Conservation (phyloP, 1,284 basidiomycete genomes). For the Heterobasidion occidentale region DNA sequence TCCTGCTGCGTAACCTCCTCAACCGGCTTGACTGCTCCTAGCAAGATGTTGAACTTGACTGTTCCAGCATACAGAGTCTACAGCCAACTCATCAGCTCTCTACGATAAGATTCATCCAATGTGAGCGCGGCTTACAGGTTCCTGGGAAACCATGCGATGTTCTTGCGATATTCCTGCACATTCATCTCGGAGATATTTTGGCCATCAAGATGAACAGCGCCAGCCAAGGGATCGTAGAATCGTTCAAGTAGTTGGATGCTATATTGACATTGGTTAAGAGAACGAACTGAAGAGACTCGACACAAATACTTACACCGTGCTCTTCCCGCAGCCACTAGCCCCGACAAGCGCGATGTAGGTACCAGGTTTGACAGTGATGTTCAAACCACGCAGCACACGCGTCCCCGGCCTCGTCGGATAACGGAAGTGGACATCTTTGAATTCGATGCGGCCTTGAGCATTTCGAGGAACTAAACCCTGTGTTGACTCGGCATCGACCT, state of each 20-base stretch:
- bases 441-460: constrained; percentile 63
- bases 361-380: constrained; percentile 81
- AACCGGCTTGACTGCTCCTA: constrained; percentile 79
- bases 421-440: constrained; percentile 88
- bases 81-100: constrained; percentile 10
- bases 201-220: constrained; percentile 74
- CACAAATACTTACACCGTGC: constrained; percentile 67
- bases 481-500: constrained; percentile 76
- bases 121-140: constrained; percentile 39
- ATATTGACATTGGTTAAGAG: background rate
- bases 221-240: constrained; percentile 80
- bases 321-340: constrained; percentile 84
- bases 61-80: constrained; percentile 80
- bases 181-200: constrained; percentile 78
- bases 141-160: constrained; percentile 91
- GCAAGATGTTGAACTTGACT: constrained; percentile 81
- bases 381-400: constrained; percentile 77
- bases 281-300: constrained; percentile 1
- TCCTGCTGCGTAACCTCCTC: constrained; percentile 85
- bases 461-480: constrained; percentile 57
- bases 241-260: constrained; percentile 83
- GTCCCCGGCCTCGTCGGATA: constrained; percentile 90
- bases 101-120: constrained; percentile 1
- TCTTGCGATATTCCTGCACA: constrained; percentile 75
- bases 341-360: constrained; percentile 92